These are phyloP conservation scores for Tubosaeta sp. DNA, from an alignment of 768 basidiomycete genomes.

Conservation along the genomic window DNA sequence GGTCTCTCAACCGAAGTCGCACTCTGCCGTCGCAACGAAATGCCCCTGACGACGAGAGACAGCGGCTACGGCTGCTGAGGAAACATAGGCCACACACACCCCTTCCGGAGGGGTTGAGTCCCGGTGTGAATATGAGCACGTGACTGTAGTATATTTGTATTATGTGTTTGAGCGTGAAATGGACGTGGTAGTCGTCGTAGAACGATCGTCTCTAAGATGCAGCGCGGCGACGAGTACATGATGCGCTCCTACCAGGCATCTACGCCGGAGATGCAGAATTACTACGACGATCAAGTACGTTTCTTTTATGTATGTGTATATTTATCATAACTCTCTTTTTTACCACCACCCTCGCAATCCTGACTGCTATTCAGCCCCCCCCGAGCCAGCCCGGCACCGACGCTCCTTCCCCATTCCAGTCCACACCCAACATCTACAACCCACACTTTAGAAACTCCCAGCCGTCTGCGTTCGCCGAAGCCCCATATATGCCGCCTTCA, in stretches of 20 bases:
- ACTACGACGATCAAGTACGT: conserved; percentile 28
- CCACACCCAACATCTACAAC: conserved; percentile 18
- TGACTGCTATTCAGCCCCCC: conserved; percentile 29
- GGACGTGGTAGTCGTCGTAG: no score
- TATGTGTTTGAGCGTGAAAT: no score
- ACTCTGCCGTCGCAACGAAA: conserved; percentile 48
- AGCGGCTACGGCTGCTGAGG: conserved; percentile 39
- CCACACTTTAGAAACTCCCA: conserved; percentile 22
- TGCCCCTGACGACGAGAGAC: conserved; percentile 34
- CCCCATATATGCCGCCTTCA: conserved; percentile 19
- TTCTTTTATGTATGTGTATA: conserved; percentile 1
- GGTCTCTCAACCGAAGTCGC: conserved; percentile 49
- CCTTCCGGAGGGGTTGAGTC: conserved; percentile 17
- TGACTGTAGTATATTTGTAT: not conserved
- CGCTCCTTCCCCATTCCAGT: conserved; percentile 32
- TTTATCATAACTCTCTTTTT: conserved; percentile 5
- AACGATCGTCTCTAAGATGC: conserved; percentile 13
- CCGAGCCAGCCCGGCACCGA: conserved; percentile 32
- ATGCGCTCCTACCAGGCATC: conserved; percentile 23
- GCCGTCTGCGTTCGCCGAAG: conserved; percentile 23
- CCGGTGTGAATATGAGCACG: conserved; percentile 22
- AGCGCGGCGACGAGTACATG: conserved; percentile 21
- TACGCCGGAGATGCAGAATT: conserved; percentile 26
- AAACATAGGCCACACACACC: conserved; percentile 48
- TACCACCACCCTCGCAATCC: conserved; percentile 2